Base-by-base conservation (phyloP, 306 rosid species). In the Rosa lucieae region DNA sequence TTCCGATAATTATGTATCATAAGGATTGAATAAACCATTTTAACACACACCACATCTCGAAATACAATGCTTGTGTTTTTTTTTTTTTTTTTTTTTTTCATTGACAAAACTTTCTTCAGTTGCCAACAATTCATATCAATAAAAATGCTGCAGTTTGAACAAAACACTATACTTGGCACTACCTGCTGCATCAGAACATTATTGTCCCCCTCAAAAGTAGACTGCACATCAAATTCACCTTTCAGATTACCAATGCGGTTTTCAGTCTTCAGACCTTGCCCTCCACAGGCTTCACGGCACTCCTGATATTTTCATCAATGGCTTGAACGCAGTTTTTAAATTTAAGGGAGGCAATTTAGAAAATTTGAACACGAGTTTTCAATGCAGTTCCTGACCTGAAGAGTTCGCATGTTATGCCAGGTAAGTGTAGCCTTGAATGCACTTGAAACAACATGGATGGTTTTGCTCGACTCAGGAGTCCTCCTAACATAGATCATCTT, bases 111-210 rank as follows among this genome's bases (percentile, higher is more conserved):
- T 48, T 52, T 6, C 29, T 52, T 20, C 66, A 32, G 6, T 53
- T 18, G 3, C n/a, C 3, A 2, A 8, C 32, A 53, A 35, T 53
- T 73, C 49, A 62, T 6, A 73, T 73, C 35, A 11, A 73, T 14
- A 37, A 73, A 18, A 2, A 56, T 21, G n/a, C 14, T 56, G 23
- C 42, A 74, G n/a, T 42, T 4, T 53, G 11, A 9, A 72, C 15
- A 35, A 15, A 62, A 14, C 4, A 63, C 32, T 37, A 66, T n/a
- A 37, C 35, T 63, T 77, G 71, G 18, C 49, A 20, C 2, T 89
- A 95, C 99, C 98, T 91, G 99, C 84, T 95, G 99, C 97, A 95
- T 92, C 81, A 95, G 82, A 75, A 95, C 97, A 89, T 95, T 93
- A 88, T 95, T 95, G 85, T 95, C 99, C 70, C 99, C 99, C 91